Evolutionary conservation across 768 basidiomycete species (phyloP).

Genomic region (Calocybe cyanea): DNA sequence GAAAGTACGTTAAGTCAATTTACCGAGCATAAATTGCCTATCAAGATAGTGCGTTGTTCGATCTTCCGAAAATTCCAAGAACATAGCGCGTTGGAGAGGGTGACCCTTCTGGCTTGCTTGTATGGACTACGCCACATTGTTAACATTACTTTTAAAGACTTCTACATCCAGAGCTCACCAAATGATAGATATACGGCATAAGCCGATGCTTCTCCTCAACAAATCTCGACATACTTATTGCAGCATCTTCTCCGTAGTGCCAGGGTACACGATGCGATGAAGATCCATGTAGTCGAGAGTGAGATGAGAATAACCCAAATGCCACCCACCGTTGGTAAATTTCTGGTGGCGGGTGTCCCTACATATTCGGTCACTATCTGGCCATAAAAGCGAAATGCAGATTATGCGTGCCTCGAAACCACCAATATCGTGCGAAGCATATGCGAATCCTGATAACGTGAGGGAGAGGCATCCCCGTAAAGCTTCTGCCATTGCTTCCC

Average conservation of each 20-base stretch:
- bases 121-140: conserved; percentile 36
- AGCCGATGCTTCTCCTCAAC: conserved; percentile 63
- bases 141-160: conserved; percentile 1
- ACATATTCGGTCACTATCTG: background rate
- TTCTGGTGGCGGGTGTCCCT: conserved; percentile 65
- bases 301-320: conserved; percentile 73
- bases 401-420: conserved; percentile 56
- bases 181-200: conserved; percentile 69
- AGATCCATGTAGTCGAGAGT: conserved; percentile 71
- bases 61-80: conserved; percentile 59
- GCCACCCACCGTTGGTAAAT: conserved; percentile 77
- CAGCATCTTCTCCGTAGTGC: conserved; percentile 71
- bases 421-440: conserved; percentile 73
- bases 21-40: conserved; percentile 51
- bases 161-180: conserved; percentile 32
- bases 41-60: conserved; percentile 58
- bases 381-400: background rate
- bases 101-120: conserved; percentile 48
- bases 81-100: conserved; percentile 63
- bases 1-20: background rate
- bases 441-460: conserved; percentile 66
- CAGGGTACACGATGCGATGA: conserved; percentile 75
- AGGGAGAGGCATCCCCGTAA: conserved; percentile 64
- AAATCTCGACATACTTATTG: conserved; percentile 57
- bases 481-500: conserved; percentile 76